phyloP scores from a whole-genome alignment of 495 filamentous ascomycete genomes.

The Podospora conica region DNA sequence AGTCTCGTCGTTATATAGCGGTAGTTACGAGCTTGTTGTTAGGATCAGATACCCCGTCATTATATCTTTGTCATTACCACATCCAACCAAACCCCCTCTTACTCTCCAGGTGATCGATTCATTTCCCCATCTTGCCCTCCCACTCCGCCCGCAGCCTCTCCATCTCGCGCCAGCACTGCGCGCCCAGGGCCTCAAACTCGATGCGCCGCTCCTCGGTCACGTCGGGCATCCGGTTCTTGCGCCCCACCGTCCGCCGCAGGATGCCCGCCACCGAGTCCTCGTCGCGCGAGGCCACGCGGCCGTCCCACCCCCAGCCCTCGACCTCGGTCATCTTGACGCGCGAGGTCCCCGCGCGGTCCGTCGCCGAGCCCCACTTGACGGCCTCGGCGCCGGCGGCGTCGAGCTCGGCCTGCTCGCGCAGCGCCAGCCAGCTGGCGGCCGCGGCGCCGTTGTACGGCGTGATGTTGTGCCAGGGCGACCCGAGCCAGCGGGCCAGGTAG shows the following conservation, averaged over 20 bases:
- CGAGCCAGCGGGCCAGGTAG: conserved; percentile 68
- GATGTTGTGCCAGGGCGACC: conserved; percentile 80
- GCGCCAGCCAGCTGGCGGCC: conserved; percentile 70
- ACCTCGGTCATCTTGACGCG: conserved; percentile 66
- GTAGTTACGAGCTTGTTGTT: not conserved
- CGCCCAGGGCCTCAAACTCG: conserved; percentile 69
- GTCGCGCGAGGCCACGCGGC: conserved; percentile 53
- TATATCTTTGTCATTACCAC: not conserved
- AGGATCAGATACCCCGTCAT: not conserved
- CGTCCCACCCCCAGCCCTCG: conserved; percentile 79
- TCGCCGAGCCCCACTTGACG: conserved; percentile 80
- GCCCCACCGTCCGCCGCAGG: conserved; percentile 37
- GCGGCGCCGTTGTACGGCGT: conserved; percentile 69
- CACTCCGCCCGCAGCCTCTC: conserved; percentile 73
- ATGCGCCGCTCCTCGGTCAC: conserved; percentile 57
- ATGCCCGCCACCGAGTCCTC: conserved; percentile 15
- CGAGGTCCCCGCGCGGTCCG: conserved; percentile 51
- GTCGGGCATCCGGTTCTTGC: conserved; percentile 51
- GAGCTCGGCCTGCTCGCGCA: conserved; percentile 59
- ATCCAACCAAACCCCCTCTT: not conserved
- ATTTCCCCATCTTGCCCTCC: conserved; percentile 49
- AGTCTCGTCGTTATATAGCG: not conserved
- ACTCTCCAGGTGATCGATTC: not conserved
- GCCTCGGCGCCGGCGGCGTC: conserved; percentile 51
- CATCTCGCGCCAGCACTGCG: conserved; percentile 73